A percentile compares a stretch with the other conserved stretches of the same genome.
Evolutionary conservation across 2,329 filamentous ascomycete species (phyloP).

Genomic region (Aspergillus sp.): DNA sequence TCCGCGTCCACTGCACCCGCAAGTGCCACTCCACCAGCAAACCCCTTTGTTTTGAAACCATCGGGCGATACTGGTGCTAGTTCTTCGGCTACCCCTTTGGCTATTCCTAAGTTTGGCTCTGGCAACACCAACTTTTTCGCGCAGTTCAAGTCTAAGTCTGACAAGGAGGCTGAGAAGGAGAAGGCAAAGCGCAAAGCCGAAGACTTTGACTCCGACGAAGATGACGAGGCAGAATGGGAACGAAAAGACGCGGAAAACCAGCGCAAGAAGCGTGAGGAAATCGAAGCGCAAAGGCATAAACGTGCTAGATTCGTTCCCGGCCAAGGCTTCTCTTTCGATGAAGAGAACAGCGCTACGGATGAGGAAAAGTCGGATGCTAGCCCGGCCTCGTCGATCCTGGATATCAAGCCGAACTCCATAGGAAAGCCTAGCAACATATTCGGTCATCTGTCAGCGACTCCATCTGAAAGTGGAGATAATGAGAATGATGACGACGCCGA

Average conservation of each 20-base stretch:
- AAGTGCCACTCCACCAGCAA: constrained; percentile 12
- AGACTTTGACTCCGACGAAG: constrained; percentile 54
- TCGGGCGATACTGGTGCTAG: constrained; percentile 7
- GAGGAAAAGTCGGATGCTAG: constrained; percentile 21
- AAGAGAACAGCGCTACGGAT: constrained; percentile 20
- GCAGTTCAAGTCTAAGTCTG: constrained; percentile 42
- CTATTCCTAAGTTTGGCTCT: constrained; percentile 35
- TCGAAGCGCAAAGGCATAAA: constrained; percentile 38
- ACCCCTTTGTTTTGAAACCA: constrained; percentile 25
- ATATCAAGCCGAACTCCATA: constrained; percentile 26
- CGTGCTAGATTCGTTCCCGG: constrained; percentile 32
- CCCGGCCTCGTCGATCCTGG: constrained; percentile 25
- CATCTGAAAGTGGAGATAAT: constrained; percentile 25
- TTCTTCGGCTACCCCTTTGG: constrained; percentile 16
- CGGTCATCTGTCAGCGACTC: constrained; percentile 34
- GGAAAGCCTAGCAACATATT: constrained; percentile 37
- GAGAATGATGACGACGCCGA: constrained; percentile 28
- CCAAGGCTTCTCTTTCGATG: constrained; percentile 32
- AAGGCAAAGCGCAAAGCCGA: constrained; percentile 51
- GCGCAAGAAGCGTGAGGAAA: constrained; percentile 44
- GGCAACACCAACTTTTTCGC: constrained; percentile 39
- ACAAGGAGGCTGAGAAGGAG: constrained; percentile 43
- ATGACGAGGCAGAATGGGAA: constrained; percentile 52
- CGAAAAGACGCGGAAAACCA: constrained; percentile 47
- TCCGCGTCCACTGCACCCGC: constrained; percentile 12